Conservation (phyloP, 371 early-diverging fungal species). For the Mucor indicus region DNA sequence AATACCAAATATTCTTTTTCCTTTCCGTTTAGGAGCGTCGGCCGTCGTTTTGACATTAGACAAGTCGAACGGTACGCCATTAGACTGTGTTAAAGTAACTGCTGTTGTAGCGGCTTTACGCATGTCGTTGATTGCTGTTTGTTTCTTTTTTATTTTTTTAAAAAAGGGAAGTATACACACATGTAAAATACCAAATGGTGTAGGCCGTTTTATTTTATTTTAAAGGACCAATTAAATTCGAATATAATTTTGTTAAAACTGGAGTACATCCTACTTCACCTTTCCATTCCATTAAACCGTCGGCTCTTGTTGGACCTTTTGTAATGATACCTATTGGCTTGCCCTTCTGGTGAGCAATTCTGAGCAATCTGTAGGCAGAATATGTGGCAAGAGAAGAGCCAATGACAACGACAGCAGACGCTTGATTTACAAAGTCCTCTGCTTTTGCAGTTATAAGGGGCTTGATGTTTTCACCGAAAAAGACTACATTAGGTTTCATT, state of each 20-base stretch:
- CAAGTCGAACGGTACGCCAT: constrained; percentile 11
- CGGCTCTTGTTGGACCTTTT: constrained; percentile 76
- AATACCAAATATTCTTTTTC: constrained; percentile 55
- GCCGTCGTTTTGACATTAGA: constrained; percentile 6
- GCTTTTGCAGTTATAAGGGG: constrained; percentile 45
- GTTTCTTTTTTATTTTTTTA: background rate
- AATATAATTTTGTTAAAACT: constrained; percentile 23
- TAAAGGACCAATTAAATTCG: constrained; percentile 7
- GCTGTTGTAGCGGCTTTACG: constrained; percentile 7
- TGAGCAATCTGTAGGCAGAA: constrained; percentile 76
- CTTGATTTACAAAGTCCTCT: constrained; percentile 51
- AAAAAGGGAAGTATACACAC: no score
- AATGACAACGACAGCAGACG: constrained; percentile 67
- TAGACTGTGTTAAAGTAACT: background rate
- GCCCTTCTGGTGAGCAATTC: constrained; percentile 54
- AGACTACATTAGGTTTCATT: constrained; percentile 78
- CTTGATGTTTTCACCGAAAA: constrained; percentile 88
- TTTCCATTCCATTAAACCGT: constrained; percentile 57
- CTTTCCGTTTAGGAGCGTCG: background rate
- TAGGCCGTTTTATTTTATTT: background rate
- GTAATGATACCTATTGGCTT: constrained; percentile 71
- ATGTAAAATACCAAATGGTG: background rate
- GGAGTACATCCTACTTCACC: constrained; percentile 49
- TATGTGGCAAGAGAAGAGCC: constrained; percentile 83
- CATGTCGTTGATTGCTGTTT: background rate